These are phyloP conservation scores for Cytospora mali DNA, from an alignment of 2,329 filamentous ascomycete species.

Conservation along the genomic window DNA sequence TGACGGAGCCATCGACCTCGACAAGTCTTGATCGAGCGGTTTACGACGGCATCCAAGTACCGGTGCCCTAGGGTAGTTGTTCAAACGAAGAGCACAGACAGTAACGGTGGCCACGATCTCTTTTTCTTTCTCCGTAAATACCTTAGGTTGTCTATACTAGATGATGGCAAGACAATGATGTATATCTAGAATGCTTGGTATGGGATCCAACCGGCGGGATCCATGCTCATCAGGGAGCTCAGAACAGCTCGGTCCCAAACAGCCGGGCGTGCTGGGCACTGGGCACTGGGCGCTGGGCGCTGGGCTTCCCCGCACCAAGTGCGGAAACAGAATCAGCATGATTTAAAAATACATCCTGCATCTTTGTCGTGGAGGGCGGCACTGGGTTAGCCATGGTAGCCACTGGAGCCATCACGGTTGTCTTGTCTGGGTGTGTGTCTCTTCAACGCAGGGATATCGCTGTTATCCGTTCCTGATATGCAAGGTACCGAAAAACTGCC, in stretches of 20 bases:
- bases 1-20: constrained; percentile 1
- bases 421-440: too few species aligned
- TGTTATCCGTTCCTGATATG: background rate
- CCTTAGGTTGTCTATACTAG: background rate
- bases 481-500: background rate
- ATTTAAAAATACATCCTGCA: constrained; percentile 7
- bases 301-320: constrained; percentile 17
- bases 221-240: constrained; percentile 6
- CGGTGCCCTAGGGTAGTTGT: too few species aligned
- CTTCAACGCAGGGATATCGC: background rate
- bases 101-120: constrained; percentile 19
- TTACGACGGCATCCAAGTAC: constrained; percentile 3
- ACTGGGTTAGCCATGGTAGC: constrained; percentile 5
- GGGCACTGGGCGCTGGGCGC: too few species aligned
- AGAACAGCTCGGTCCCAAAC: constrained; percentile 14
- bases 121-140: too few species aligned
- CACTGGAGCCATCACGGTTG: constrained; percentile 9
- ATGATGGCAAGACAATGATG: background rate
- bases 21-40: constrained; percentile 5
- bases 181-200: too few species aligned
- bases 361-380: constrained; percentile 15
- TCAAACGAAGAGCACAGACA: constrained; percentile 7
- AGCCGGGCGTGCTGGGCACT: too few species aligned
- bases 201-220: too few species aligned
- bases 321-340: constrained; percentile 5